A percentile compares a stretch with the other conserved stretches of the same genome.
Evolutionary conservation across 805 yeast species (phyloP).

Genomic region (Hanseniaspora hatyaiensis): DNA sequence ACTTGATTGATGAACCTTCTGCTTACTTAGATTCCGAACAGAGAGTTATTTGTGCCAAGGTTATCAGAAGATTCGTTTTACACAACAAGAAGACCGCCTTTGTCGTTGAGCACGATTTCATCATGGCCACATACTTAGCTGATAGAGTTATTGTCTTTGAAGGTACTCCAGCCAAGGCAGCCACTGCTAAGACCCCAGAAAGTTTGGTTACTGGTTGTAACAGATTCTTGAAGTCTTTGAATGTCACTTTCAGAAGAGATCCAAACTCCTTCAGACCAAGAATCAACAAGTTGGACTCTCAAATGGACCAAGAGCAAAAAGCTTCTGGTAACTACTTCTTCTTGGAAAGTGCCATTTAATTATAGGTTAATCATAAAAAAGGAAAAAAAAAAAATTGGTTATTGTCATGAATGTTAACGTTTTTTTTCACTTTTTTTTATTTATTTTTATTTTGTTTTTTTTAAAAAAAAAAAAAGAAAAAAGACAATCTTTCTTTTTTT

Average conservation of each 20-base stretch:
- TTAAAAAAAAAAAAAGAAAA: too few relatives aligned
- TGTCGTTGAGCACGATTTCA: conserved; percentile 98
- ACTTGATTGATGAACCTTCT: conserved; percentile 96
- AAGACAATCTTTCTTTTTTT: too few relatives aligned
- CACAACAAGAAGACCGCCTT: conserved; percentile 98
- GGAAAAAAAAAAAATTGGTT: neutral
- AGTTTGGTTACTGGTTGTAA: conserved; percentile 93
- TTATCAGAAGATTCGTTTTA: conserved; percentile 88
- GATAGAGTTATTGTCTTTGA: conserved; percentile 98
- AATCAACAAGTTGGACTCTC: conserved; percentile 93
- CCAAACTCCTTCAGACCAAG: conserved; percentile 97
- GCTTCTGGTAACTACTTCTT: conserved; percentile 86
- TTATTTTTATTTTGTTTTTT: neutral
- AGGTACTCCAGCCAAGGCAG: conserved; percentile 80
- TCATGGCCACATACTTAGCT: conserved; percentile 98
- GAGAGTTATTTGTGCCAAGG: conserved; percentile 98
- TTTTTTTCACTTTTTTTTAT: neutral
- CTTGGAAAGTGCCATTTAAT: conserved; percentile 53
- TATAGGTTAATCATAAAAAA: neutral
- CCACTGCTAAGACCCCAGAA: conserved; percentile 82
- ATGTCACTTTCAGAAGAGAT: conserved; percentile 98
- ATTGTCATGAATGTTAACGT: too few relatives aligned
- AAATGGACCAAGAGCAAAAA: conserved; percentile 98
- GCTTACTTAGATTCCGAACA: conserved; percentile 99
- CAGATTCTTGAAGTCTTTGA: conserved; percentile 88